Conservation (phyloP, 2,329 filamentous ascomycete genomes). For the Coniochaeta sp. region DNA sequence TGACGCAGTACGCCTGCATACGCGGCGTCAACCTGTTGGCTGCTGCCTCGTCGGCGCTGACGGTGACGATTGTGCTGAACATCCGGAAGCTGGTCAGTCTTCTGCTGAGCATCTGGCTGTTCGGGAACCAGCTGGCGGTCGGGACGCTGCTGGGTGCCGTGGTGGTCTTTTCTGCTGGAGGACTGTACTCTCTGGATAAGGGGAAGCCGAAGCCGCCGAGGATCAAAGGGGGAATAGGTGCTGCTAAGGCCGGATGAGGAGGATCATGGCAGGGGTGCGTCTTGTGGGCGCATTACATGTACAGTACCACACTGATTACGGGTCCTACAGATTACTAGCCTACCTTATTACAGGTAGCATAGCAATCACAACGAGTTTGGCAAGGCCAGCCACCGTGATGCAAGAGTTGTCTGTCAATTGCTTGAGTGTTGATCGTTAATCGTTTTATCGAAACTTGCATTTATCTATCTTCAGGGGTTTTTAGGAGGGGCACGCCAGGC, state of each 20-base stretch:
- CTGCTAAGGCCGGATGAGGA: neutral
- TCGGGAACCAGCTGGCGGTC: constrained; percentile 72
- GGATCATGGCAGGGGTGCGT: neutral
- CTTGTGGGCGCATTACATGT: neutral
- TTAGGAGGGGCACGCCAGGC: neutral
- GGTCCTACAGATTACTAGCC: neutral
- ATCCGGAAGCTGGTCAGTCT: constrained; percentile 90
- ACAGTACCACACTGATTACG: neutral
- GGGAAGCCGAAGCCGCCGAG: constrained; percentile 25
- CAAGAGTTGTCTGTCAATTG: neutral
- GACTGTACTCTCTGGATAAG: constrained; percentile 75
- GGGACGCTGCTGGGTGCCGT: constrained; percentile 75
- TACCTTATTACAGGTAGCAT: neutral
- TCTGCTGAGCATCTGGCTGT: constrained; percentile 85
- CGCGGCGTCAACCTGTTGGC: constrained; percentile 92
- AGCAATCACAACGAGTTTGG: neutral
- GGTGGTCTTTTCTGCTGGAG: constrained; percentile 87
- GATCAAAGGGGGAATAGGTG: neutral
- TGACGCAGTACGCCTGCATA: constrained; percentile 93
- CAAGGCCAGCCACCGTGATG: neutral
- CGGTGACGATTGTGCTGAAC: constrained; percentile 93
- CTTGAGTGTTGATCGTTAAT: neutral
- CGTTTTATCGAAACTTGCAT: neutral
- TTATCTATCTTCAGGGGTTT: neutral
- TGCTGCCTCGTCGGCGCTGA: constrained; percentile 80